Evolutionary conservation across 2,329 filamentous ascomycete genomes (phyloP).

Genomic region (Raffaelea ambrosiae): DNA sequence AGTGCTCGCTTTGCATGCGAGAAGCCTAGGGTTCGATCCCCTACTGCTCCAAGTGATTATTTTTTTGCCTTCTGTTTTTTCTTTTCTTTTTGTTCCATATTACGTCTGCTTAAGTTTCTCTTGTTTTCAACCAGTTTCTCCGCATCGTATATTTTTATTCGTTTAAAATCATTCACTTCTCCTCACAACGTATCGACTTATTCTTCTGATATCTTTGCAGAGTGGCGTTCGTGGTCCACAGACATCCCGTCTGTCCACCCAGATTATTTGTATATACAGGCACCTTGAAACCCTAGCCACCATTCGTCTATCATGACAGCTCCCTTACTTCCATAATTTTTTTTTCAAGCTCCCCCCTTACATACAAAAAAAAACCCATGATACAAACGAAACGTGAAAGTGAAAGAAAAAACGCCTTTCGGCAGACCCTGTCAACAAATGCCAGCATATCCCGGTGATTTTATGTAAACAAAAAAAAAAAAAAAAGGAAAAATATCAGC

Average conservation of each 20-base stretch:
- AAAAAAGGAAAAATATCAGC: too few species aligned
- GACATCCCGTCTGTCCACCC: neutral
- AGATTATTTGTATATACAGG: neutral
- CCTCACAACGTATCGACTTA: neutral
- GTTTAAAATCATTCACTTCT: neutral
- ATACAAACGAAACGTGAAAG: neutral
- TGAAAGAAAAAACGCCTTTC: neutral
- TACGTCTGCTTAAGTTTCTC: neutral
- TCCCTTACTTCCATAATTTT: neutral
- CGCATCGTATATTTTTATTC: too few species aligned
- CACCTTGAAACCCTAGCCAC: too few species aligned
- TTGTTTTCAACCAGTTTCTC: too few species aligned
- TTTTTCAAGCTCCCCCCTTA: neutral
- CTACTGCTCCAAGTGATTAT: constrained; percentile 16
- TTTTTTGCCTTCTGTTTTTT: constrained; percentile 8
- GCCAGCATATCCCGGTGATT: neutral
- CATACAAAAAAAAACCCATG: neutral
- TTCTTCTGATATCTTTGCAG: neutral
- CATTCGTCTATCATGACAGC: neutral
- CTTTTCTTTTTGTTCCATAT: constrained; percentile 6
- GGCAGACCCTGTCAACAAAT: neutral
- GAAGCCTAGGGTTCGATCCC: constrained; percentile 24
- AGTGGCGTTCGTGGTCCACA: neutral
- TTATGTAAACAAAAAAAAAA: neutral
- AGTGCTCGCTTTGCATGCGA: constrained; percentile 24